Evolutionary conservation across 495 filamentous ascomycete genomes (phyloP).

Genomic region (Penicillium cataractarum): DNA sequence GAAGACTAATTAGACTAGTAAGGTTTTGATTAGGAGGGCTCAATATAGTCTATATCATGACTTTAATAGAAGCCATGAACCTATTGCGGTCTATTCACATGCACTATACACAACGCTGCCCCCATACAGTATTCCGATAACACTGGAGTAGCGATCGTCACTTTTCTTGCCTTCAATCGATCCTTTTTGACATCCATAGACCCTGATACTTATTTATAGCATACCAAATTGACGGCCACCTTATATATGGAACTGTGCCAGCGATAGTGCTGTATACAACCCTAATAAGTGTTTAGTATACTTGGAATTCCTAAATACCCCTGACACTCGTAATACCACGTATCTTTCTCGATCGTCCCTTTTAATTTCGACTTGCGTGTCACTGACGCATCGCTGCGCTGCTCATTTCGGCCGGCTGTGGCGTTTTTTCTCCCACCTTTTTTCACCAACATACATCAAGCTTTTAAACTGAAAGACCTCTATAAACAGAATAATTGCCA

Average conservation of each 20-base stretch:
- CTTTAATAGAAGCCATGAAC: neutral
- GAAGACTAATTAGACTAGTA: neutral
- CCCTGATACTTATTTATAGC: slow-evolving; percentile 1
- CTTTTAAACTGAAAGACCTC: neutral
- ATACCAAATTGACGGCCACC: slow-evolving; percentile 42
- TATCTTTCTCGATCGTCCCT: neutral
- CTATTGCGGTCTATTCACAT: neutral
- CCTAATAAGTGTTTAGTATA: neutral
- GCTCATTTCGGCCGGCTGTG: slow-evolving; percentile 16
- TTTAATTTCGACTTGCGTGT: neutral
- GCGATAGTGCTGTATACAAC: neutral
- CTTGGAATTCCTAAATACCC: neutral
- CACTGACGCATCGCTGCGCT: neutral
- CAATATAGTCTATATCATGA: neutral
- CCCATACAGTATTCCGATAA: neutral
- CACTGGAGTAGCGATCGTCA: neutral
- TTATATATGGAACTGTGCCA: neutral
- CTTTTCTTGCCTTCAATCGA: neutral
- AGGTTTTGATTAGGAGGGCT: too few relatives aligned
- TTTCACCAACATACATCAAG: neutral
- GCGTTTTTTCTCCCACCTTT: slow-evolving; percentile 1
- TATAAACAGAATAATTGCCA: neutral
- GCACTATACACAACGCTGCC: neutral
- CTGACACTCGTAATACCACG: neutral
- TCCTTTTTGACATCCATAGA: slow-evolving; percentile 1